These are phyloP conservation scores for Coemansia sp. DNA, from an alignment of 192 early-diverging fungal genomes.

Conservation along the genomic window DNA sequence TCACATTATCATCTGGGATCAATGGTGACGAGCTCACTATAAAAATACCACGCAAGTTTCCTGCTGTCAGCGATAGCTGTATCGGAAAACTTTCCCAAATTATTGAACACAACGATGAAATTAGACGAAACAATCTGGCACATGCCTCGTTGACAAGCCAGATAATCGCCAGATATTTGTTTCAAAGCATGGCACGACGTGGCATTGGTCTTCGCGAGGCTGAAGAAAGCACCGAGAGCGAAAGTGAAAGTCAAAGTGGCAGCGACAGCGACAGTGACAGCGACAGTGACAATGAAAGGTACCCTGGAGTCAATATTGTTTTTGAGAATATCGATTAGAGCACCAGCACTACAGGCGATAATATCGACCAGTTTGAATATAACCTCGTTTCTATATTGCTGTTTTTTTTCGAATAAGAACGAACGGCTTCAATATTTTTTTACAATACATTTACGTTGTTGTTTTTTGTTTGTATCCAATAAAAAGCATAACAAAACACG, in stretches of 20 bases:
- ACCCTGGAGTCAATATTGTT: background rate
- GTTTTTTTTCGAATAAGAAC: background rate
- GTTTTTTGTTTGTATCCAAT: no score
- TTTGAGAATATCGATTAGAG: background rate
- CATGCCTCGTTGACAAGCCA: slow-evolving; percentile 22
- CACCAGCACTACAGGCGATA: background rate
- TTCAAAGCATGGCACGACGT: no score
- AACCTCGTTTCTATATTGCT: background rate
- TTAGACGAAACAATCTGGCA: slow-evolving; percentile 13
- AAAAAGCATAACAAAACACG: no score
- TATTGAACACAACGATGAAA: slow-evolving; percentile 20
- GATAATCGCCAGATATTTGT: slow-evolving; percentile 24
- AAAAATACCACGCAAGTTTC: slow-evolving; percentile 10
- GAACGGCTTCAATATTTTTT: no score
- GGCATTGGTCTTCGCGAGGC: no score
- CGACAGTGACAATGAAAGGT: slow-evolving; percentile 4
- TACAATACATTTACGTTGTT: no score
- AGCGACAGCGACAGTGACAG: background rate
- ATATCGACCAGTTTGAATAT: background rate
- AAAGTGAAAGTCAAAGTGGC: background rate
- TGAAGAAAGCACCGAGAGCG: slow-evolving; percentile 1
- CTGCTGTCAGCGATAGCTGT: slow-evolving; percentile 18
- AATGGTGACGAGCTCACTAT: background rate
- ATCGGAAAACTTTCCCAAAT: slow-evolving; percentile 2
- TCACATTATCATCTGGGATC: slow-evolving; percentile 3